Evolutionary conservation across 2,329 filamentous ascomycete genomes (phyloP).

Genomic region (Aspergillus alliaceus): DNA sequence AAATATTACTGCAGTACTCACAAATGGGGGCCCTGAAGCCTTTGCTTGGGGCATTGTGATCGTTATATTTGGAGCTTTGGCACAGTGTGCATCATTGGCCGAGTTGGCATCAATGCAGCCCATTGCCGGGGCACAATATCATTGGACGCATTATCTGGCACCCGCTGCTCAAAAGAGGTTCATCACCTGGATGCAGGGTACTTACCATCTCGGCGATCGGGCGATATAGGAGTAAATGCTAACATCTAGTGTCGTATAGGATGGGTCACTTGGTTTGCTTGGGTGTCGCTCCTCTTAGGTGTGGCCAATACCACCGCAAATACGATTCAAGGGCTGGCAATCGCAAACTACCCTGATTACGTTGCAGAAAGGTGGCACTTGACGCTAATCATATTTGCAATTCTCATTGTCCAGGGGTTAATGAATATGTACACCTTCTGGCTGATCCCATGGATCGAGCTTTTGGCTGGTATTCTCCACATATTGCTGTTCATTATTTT

Average conservation of each 20-base stretch:
- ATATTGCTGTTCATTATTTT: slow-evolving; percentile 30
- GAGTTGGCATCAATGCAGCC: slow-evolving; percentile 44
- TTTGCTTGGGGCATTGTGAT: slow-evolving; percentile 27
- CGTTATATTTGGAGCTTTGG: slow-evolving; percentile 25
- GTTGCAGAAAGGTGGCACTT: slow-evolving; percentile 38
- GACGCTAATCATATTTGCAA: slow-evolving; percentile 40
- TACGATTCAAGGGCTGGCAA: slow-evolving; percentile 36
- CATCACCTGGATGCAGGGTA: slow-evolving; percentile 33
- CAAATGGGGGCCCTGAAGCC: slow-evolving; percentile 26
- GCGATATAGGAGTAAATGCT: background rate
- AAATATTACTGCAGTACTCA: slow-evolving; percentile 2
- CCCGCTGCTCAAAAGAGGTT: slow-evolving; percentile 29
- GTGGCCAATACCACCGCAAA: slow-evolving; percentile 36
- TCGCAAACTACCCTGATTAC: slow-evolving; percentile 34
- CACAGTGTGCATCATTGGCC: slow-evolving; percentile 32
- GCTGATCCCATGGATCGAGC: slow-evolving; percentile 43
- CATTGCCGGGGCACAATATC: slow-evolving; percentile 45
- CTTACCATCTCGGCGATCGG: slow-evolving; percentile 14
- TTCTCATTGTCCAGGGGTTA: slow-evolving; percentile 23
- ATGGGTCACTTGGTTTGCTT: slow-evolving; percentile 46
- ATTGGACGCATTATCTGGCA: slow-evolving; percentile 41
- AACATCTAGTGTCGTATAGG: slow-evolving; percentile 18
- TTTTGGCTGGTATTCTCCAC: slow-evolving; percentile 33
- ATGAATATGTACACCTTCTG: slow-evolving; percentile 26
- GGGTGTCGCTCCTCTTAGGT: slow-evolving; percentile 37